Base-by-base conservation (phyloP, 352 stramenopile species). In the Globisporangium spinosum region DNA sequence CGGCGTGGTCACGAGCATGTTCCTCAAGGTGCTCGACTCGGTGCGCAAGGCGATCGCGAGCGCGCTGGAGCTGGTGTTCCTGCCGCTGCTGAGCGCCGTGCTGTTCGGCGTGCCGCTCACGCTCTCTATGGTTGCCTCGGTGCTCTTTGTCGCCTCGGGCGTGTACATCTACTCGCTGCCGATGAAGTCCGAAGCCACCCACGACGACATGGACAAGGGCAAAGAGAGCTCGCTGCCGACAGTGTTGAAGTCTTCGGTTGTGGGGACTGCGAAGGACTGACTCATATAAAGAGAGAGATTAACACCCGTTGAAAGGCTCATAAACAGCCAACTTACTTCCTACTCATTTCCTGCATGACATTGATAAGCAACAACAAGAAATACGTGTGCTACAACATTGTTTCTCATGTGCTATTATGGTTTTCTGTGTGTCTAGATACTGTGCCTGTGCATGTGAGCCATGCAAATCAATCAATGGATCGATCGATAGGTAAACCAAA, bases 121-220 rank as follows among this genome's bases (percentile, higher is more conserved):
- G 54, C 22, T 86, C 22, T 81, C 80, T 32, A 80, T 83, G 20
- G 70, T 80, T 10, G 61, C 82, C 22, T 81, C 83, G 6, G 83
- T 93, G n/a, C 69, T 71, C n/a, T 89, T 78, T 51, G 85, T 93
- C 12, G 77, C 71, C 25, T 89, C 85, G 40, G 85, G 85, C 29
- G 84, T 92, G 43, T 93, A 93, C 76, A 86, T 93, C 35, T 93
- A 93, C 73, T 91, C 85, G 27, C 67, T 88, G 8, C 85, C 85
- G 0, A 72, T 91, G 1, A 76, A 87, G 23, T 10, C 45, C 20
- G 47, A 63, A 49, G 40, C 3, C 40, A n/a, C 40, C 15, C 40
- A 49, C 40, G 60, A 54, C 17, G 55, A 68, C 20, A 17, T 61
- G 32, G 49, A 72, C 23, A 59, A 58, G 3, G 61, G 25, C 54